Conservation (phyloP, 1,284 basidiomycete species). For the Sporisorium iseilematis-ciliati region DNA sequence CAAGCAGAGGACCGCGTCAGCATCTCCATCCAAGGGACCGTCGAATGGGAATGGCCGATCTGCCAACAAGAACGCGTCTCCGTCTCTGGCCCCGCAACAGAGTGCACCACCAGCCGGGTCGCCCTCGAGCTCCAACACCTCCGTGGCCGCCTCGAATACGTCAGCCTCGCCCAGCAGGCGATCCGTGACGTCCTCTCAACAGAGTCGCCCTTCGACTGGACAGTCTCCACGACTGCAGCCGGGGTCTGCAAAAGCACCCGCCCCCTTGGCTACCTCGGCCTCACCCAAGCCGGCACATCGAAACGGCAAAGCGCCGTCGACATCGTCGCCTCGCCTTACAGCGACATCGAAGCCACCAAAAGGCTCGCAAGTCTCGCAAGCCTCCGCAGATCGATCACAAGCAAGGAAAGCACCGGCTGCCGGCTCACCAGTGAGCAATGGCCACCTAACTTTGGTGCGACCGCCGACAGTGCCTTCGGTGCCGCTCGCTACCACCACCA, state of each 20-base stretch:
- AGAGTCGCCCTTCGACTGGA: not conserved
- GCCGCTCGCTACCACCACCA: not conserved
- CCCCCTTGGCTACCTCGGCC: not conserved
- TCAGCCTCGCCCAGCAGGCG: not conserved
- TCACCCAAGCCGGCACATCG: not conserved
- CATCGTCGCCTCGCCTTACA: not conserved
- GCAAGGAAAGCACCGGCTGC: not conserved
- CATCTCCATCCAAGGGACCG: not conserved
- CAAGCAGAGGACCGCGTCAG: not conserved
- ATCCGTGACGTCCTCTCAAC: not conserved
- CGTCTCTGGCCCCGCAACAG: not conserved
- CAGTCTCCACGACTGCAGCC: not conserved
- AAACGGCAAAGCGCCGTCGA: not conserved
- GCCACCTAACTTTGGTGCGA: not conserved
- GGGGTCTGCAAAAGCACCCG: not conserved
- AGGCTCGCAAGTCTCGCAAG: not conserved
- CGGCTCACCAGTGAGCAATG: not conserved
- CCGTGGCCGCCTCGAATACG: not conserved
- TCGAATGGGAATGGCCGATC: not conserved
- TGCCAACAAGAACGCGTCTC: not conserved
- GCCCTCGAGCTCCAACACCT: not conserved
- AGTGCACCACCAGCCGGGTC: not conserved
- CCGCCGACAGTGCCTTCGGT: not conserved
- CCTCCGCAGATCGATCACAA: not conserved
- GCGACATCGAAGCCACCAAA: not conserved